phyloP scores from a whole-genome alignment of 139 green algal species.

The Volvox reticuliferus region DNA sequence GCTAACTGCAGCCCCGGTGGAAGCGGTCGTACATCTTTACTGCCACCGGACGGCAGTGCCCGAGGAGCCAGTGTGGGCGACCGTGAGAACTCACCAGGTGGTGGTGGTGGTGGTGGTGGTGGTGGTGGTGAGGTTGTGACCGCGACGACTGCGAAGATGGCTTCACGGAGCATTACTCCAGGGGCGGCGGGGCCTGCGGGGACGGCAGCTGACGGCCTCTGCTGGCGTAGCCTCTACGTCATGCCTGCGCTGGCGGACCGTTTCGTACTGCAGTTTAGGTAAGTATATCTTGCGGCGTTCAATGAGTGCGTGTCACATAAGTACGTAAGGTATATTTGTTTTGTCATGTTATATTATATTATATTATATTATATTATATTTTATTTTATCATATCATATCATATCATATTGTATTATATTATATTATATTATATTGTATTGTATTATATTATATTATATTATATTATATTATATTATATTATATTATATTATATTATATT shows the following conservation, averaged over 20 bases:
- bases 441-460: not conserved
- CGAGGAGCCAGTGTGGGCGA: too few relatives aligned
- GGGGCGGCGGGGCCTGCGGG: too few relatives aligned
- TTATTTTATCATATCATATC: not conserved
- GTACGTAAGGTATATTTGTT: not conserved
- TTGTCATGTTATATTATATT: not conserved
- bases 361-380: not conserved
- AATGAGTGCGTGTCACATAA: not conserved
- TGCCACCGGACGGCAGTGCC: too few relatives aligned
- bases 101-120: too few relatives aligned
- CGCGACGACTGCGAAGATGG: too few relatives aligned
- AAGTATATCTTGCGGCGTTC: not conserved
- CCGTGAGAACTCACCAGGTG: too few relatives aligned
- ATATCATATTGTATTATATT: not conserved
- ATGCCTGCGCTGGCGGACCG: conserved; percentile 26
- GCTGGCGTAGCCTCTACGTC: not conserved
- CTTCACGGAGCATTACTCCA: too few relatives aligned
- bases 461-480: too few relatives aligned
- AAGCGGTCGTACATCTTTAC: not conserved
- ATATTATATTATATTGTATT: not conserved
- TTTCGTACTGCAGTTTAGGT: conserved; percentile 32
- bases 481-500: too few relatives aligned
- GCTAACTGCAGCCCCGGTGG: not conserved
- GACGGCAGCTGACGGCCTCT: not conserved
- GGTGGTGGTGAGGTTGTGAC: too few relatives aligned